Evolutionary conservation across 2,329 filamentous ascomycete species (phyloP).

Genomic region (Fusarium algeriense): DNA sequence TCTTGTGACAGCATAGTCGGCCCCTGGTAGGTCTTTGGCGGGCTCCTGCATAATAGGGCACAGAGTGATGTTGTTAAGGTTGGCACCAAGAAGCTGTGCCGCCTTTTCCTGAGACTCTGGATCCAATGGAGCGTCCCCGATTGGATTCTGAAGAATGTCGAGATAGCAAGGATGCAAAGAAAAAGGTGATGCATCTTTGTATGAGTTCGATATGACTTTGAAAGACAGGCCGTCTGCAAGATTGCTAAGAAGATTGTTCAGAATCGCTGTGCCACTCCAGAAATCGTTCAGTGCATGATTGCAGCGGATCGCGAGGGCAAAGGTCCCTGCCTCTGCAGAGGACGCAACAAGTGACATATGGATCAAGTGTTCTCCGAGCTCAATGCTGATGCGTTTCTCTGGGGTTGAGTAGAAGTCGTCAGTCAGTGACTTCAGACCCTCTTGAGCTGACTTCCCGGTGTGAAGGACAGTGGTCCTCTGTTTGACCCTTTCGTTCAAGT

Average conservation of each 20-base stretch:
- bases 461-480: neutral
- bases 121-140: neutral
- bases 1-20: neutral
- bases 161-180: slow-evolving; percentile 5
- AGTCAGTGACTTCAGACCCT: slow-evolving; percentile 1
- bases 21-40: neutral
- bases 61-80: slow-evolving; percentile 1
- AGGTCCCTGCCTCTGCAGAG: neutral
- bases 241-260: neutral
- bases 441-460: neutral
- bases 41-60: slow-evolving; percentile 4
- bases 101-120: neutral
- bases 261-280: slow-evolving; percentile 4
- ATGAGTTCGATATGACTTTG: neutral
- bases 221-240: neutral
- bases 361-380: slow-evolving; percentile 1
- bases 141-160: neutral
- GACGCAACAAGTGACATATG: neutral
- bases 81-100: slow-evolving; percentile 6
- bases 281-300: slow-evolving; percentile 17
- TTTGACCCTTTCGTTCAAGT: neutral
- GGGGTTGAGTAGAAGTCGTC: slow-evolving; percentile 9
- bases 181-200: neutral
- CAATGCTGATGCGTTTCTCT: slow-evolving; percentile 1
- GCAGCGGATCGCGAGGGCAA: slow-evolving; percentile 2